Base-by-base conservation (phyloP, 768 basidiomycete species). In the Guyanaporus albipodus region DNA sequence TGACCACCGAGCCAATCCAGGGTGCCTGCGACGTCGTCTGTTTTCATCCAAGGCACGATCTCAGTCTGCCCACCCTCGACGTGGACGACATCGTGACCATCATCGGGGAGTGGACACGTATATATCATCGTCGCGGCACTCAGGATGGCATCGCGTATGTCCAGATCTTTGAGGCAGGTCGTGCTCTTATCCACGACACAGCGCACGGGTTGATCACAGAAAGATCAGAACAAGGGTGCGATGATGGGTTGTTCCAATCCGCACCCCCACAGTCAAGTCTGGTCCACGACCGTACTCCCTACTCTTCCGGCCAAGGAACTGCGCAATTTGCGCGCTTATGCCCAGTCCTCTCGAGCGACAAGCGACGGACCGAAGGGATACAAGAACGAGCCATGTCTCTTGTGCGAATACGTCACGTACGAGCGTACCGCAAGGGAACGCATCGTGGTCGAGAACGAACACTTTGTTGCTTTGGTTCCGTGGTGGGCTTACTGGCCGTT, bases 401-500 rank as follows among this genome's bases (percentile, higher is more conserved):
- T 94, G 15, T 87, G 86, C 58, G 88, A 91, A 48, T 93, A 94
- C 55, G 83, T 79, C 18, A 71, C 82, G 42, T 73, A 78, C 32
- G 91, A 94, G 63, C 62, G 79, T 8, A 62, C 58, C n/a, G 61
- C 69, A 21, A 66, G 73, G 44, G 76, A 79, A 12, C 80, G 92
- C 10, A 68, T 91, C 32, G 83, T 94, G 3, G 62, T 83, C 27
- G 70, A 75, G 61, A 88, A 89, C 57, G 77, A 80, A 15, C 76
- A 86, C 58, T 96, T 90, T 79, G 73, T 87, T 3, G 90, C 85
- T 0, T 60, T 95, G 2, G 91, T 94, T 4, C 93, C 93, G 2
- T 95, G 90, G 85, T 96, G 93, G 93, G 93, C 92, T 6, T 79
- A 80, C 26, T 96, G 92, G 93, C 93, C 93, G 0, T 96, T 83